Base-by-base conservation (phyloP, 495 filamentous ascomycete genomes). In the Aspergillus baeticus region DNA sequence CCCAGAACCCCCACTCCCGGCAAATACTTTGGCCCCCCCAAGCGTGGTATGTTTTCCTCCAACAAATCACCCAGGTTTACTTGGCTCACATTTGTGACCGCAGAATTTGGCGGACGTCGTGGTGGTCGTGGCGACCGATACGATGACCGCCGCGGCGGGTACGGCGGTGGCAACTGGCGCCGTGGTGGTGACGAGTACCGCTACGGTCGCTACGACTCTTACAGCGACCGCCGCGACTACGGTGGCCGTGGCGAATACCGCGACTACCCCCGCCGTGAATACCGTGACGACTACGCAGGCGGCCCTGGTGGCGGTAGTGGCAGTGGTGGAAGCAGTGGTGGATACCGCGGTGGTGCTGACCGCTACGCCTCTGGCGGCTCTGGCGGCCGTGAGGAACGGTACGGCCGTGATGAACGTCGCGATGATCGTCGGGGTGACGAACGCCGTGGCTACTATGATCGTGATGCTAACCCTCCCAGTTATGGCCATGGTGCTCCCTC, bases 11-110 rank as follows among this genome's bases (percentile, higher is more conserved):
- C 94, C 11, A 99, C 94, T 56, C 94, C 94, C 34, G 94, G 94
- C 75, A 97, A 98, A 75, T 99, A 99, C 84, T 97, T 96, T 69
- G 94, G 94, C 48, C 95, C 95, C 47, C 94, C 95, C 54, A 98
- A 99, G 86, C 81, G 95, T 79, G 94, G 94, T 96, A 77, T 80
- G 87, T 57, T 47, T 50, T 52, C 55, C 57, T 36, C n/a, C 34
- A 18, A 36, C 68, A 57, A 64, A 78, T 47, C 51, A 47, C 29
- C 42, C 46, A 31, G n/a, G 50, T 11, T 39, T 20, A 2, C 17
- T 51, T 39, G 20, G 21, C 48, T 51, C 11, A 51, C n/a, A 21
- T 18, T 6, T 3, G 1, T 52, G 10, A 46, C 44, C 46, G 77
- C 84, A 69, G 86, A 88, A 48, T 70, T 74, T 61, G 79, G 78